Evolutionary conservation across 352 stramenopile species (phyloP), one percentile per base, ranked within the genome.

Genomic region (Hyaloperonospora brassicae): DNA sequence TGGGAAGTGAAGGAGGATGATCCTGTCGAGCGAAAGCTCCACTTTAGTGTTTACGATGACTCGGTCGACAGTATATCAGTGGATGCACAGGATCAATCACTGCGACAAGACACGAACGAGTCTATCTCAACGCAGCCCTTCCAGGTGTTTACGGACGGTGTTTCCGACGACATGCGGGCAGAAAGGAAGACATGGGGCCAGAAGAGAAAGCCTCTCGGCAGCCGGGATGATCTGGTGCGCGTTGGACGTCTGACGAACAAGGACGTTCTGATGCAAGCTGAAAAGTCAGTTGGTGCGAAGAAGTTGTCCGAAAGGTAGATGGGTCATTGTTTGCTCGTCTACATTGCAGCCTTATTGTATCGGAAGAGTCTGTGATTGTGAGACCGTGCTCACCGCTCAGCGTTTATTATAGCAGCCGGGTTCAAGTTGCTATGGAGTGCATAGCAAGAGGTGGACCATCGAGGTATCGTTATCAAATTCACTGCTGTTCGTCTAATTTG

Each of bases 21-120:
- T 46, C 84, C 84, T 3, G 80, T 92, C 13, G 76, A 90, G 46
- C 63, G 81, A 11, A 94, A 90, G 35, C 69, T 92, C 35, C 81
- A 91, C 51, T 94, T 92, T 52, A 89, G 79, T 54, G 62, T 91
- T 24, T 89, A 87, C 36, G 81, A 89, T 17, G 83, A 90, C 43
- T 90, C 80, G 12, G 72, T 85, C 1, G 77, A 91, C 49, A 89
- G 73, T 42, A 65, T 86, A 35, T 63, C 72, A 39, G 24, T 73
- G 25, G 83, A 69, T 54, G 52, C 56, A 38, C 64, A 84, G 25
- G 66, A 84, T 34, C 68, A 84, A 22, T 86, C 70, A 11, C 34
- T 77, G 25, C 67, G 57, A 50, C 64, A 75, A 50, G 72, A 86
- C 31, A 27, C 49, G 44, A 64, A 64, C 43, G 62, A 86, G 12